phyloP scores from a whole-genome alignment of 179 eudicot species.

The Amaranthus tricolor region DNA sequence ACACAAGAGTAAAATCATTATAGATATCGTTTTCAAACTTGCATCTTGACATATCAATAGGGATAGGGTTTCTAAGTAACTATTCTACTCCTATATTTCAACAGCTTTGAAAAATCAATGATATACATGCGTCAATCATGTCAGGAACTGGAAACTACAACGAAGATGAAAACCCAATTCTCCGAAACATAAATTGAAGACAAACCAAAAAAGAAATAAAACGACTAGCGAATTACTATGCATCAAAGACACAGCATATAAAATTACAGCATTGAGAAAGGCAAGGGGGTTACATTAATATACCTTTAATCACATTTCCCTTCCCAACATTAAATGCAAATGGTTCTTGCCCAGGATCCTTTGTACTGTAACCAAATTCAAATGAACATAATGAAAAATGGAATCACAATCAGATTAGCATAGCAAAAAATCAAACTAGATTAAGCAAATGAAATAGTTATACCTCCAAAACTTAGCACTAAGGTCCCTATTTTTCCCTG shows the following conservation, averaged over 20 bases:
- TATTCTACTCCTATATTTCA: no score
- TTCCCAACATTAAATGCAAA: slow-evolving; percentile 48
- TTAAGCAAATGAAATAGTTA: not conserved
- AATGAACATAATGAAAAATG: not conserved
- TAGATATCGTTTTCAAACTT: no score
- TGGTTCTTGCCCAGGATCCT: slow-evolving; percentile 49
- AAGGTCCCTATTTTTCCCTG: slow-evolving; percentile 49
- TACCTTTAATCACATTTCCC: slow-evolving; percentile 49
- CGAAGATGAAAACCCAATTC: no score
- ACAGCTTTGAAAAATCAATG: no score
- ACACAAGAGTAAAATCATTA: no score
- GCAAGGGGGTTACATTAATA: not conserved
- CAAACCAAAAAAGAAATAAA: not conserved
- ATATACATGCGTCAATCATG: no score
- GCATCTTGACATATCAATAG: no score
- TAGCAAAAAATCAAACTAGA: not conserved
- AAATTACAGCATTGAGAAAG: not conserved
- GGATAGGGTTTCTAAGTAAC: no score
- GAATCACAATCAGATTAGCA: not conserved
- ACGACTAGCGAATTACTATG: not conserved
- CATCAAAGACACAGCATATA: not conserved
- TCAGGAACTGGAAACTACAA: no score
- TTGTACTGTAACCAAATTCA: slow-evolving; percentile 35
- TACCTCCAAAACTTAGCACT: slow-evolving; percentile 53
- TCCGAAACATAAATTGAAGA: no score